Evolutionary conservation across 768 basidiomycete species (phyloP), one percentile per base, ranked within the genome.

Genomic region (Termitomyces sp.): DNA sequence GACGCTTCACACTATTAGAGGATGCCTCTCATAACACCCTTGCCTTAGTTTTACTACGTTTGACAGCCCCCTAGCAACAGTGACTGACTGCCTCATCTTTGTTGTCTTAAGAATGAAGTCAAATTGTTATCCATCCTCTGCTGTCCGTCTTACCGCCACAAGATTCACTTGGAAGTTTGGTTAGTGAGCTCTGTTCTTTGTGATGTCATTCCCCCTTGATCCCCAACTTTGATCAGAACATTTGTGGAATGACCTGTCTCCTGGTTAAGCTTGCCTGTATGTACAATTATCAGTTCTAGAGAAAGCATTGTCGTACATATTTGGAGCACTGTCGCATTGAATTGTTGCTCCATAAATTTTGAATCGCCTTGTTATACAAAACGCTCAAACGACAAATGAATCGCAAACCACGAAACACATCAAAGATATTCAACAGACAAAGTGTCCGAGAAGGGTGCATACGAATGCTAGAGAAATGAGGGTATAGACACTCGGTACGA

Each of bases 241-340:
- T 62, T 26, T 23, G 10, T 26, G 9, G 50, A 63, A 44, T 54
- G 58, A 16, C 55, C 41, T 23, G 53, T 7, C 33, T n/a, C n/a
- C n/a, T n/a, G 43, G 33, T 59, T 54, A 32, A 30, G 51, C 13
- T 13, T 54, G 2, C 23, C 23, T 38, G 6, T 7, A 35, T 35
- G 38, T 26, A 28, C 13, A 32, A n/a, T 23, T 23, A 28, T 35
- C 35, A 55, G 38, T 41, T 35, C 54, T 33, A 47, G 44, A n/a
- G 43, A 57, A 54, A 30, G 13, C 6, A 30, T 32, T 14, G 14
- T 16, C 10, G 13, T 13, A 36, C 13, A 36, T 13, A 2, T 20
- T 46, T 53, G 16, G n/a, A 35, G 26, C 13, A 28, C 0, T 16
- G 14, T 14, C 12, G 5, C 13, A 38, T 2, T 38, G 4, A 40